phyloP scores from a whole-genome alignment of 306 rosid genomes.

The Cyclanthera cordifolia region DNA sequence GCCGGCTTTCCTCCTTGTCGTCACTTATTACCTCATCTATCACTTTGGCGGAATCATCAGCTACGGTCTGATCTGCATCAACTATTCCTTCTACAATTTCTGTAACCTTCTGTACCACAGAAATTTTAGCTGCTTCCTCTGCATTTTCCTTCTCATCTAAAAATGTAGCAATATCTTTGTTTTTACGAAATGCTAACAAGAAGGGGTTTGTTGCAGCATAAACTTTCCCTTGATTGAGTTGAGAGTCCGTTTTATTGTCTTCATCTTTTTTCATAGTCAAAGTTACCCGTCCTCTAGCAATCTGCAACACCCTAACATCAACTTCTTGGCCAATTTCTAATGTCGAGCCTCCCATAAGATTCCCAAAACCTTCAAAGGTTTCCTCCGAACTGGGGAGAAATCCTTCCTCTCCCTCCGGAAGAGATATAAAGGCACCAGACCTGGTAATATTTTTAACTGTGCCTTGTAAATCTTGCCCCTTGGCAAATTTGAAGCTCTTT shows the following conservation, averaged over 20 bases:
- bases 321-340: slow-evolving; percentile 72
- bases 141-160: slow-evolving; percentile 62
- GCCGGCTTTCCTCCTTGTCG: slow-evolving; percentile 15
- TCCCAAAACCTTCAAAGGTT: slow-evolving; percentile 55
- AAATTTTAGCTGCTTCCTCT: slow-evolving; percentile 27
- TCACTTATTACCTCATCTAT: slow-evolving; percentile 26
- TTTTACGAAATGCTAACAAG: slow-evolving; percentile 72
- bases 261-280: slow-evolving; percentile 94
- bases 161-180: slow-evolving; percentile 72
- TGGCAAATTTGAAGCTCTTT: slow-evolving; percentile 44
- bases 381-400: slow-evolving; percentile 82
- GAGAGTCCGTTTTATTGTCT: slow-evolving; percentile 29
- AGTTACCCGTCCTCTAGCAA: slow-evolving; percentile 67
- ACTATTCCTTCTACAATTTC: slow-evolving; percentile 34
- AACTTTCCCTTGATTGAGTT: slow-evolving; percentile 37
- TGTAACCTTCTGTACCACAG: slow-evolving; percentile 23
- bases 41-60: slow-evolving; percentile 24
- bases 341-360: slow-evolving; percentile 56
- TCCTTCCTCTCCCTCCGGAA: slow-evolving; percentile 98
- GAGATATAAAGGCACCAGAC: slow-evolving; percentile 82
- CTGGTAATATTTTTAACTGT: slow-evolving; percentile 68
- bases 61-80: slow-evolving; percentile 24
- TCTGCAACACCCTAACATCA: slow-evolving; percentile 66
- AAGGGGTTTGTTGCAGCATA: slow-evolving; percentile 79
- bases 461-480: slow-evolving; percentile 77